Conservation (phyloP, 371 early-diverging fungal species). For the Lichtheimia hyalospora region DNA sequence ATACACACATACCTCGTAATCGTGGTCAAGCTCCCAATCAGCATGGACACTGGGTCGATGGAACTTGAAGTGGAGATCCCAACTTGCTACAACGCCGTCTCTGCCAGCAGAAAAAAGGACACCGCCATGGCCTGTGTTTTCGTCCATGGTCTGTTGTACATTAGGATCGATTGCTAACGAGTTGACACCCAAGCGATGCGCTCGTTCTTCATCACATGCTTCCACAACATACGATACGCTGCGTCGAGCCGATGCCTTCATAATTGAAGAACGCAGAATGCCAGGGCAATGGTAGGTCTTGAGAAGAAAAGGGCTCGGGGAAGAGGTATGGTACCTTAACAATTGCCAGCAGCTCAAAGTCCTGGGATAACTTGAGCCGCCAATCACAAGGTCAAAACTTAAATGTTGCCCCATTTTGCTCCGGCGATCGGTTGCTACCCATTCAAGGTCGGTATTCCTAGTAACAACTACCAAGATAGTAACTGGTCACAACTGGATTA, state of each 20-base stretch:
- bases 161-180: conserved; percentile 66
- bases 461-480: no score
- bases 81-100: conserved; percentile 86
- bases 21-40: conserved; percentile 17
- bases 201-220: conserved; percentile 46
- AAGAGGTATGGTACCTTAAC: no score
- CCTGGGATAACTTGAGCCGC: no score
- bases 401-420: no score
- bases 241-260: conserved; percentile 48
- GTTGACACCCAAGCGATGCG: conserved; percentile 76
- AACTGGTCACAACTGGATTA: no score
- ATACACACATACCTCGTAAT: neutral
- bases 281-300: no score
- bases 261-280: conserved; percentile 3
- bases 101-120: conserved; percentile 88
- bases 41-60: conserved; percentile 6
- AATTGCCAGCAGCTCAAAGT: no score
- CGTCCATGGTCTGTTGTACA: conserved; percentile 11
- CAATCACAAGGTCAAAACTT: no score
- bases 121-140: conserved; percentile 45
- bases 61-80: conserved; percentile 69
- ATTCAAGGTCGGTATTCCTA: no score
- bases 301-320: no score
- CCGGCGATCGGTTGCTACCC: no score
- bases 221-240: conserved; percentile 65